These are phyloP conservation scores for Orbilia oligospora DNA, from an alignment of 2,329 filamentous ascomycete species.

Conservation along the genomic window DNA sequence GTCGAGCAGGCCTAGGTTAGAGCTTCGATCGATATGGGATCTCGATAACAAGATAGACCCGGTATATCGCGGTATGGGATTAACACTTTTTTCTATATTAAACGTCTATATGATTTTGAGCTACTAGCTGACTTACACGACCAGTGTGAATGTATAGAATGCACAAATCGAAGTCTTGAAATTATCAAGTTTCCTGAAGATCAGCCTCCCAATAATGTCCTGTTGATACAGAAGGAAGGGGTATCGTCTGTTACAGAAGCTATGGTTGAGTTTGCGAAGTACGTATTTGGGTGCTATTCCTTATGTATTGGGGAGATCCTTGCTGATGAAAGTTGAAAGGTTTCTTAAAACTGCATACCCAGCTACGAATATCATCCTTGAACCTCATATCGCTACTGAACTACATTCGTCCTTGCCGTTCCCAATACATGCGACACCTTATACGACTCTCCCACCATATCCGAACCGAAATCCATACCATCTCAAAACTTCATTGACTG, in stretches of 20 bases:
- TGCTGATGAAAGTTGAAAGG: neutral
- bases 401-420: constrained; percentile 80
- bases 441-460: constrained; percentile 65
- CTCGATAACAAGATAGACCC: constrained; percentile 43
- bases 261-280: constrained; percentile 73
- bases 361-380: constrained; percentile 86
- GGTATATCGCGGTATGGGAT: constrained; percentile 58
- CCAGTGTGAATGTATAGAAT: constrained; percentile 49
- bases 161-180: constrained; percentile 55
- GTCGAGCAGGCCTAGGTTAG: constrained; percentile 20
- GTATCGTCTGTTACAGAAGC: constrained; percentile 65
- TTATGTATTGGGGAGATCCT: neutral
- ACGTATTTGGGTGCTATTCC: constrained; percentile 37
- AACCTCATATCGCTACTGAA: constrained; percentile 79
- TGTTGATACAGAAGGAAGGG: constrained; percentile 78
- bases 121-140: constrained; percentile 46
- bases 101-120: neutral
- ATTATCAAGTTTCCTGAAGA: constrained; percentile 46
- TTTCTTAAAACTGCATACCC: constrained; percentile 67
- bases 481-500: constrained; percentile 86
- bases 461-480: constrained; percentile 72
- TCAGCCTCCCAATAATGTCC: constrained; percentile 77
- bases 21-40: constrained; percentile 59
- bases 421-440: constrained; percentile 75
- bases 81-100: too few species aligned